Conservation (phyloP, 2,329 filamentous ascomycete genomes). For the Berkeleyomyces rouxiae region DNA sequence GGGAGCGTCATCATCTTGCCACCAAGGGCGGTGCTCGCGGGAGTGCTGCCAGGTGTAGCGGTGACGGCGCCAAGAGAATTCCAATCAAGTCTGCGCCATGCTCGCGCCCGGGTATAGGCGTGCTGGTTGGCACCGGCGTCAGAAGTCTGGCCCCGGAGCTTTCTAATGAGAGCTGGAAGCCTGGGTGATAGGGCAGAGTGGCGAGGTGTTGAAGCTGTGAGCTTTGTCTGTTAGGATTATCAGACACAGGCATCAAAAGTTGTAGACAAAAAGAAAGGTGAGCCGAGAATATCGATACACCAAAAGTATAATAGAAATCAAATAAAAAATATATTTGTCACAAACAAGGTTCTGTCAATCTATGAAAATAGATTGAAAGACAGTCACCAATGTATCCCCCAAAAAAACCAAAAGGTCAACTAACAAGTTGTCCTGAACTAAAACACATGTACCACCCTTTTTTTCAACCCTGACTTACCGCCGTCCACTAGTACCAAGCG, state of each 20-base stretch:
- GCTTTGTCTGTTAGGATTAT: background rate
- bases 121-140: background rate
- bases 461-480: background rate
- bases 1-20: constrained; percentile 13
- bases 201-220: background rate
- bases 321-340: background rate
- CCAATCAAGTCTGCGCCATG: background rate
- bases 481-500: background rate
- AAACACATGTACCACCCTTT: background rate
- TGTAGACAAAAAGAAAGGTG: background rate
- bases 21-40: background rate
- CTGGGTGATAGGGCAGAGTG: background rate
- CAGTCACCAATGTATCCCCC: background rate
- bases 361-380: background rate
- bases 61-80: background rate
- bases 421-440: background rate
- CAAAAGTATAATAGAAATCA: background rate
- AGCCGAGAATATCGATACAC: constrained; percentile 15
- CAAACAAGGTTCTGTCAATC: background rate
- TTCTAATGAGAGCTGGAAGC: background rate
- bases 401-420: background rate
- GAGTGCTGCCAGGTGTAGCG: background rate
- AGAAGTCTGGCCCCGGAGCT: background rate
- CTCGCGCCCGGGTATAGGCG: background rate
- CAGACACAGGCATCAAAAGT: background rate